Evolutionary conservation across 129 eudicot species (phyloP).

Genomic region (Mikania micrantha): DNA sequence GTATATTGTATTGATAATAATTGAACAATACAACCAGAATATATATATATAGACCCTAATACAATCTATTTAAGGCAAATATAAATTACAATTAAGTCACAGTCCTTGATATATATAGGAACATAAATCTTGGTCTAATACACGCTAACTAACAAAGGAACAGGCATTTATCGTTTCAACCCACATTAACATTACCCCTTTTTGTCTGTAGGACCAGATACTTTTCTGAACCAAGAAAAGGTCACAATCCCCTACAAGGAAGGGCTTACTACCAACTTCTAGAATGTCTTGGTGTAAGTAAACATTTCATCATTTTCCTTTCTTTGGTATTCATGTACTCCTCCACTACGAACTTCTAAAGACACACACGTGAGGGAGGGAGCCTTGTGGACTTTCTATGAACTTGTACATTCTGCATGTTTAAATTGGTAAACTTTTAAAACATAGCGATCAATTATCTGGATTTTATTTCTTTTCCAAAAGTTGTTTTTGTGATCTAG

Average conservation of each 20-base stretch:
- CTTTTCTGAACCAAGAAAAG: slow-evolving; percentile 86
- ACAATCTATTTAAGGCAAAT: no score
- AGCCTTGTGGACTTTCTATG: no score
- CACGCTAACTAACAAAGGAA: neutral
- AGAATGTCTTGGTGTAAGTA: slow-evolving; percentile 90
- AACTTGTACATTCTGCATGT: neutral
- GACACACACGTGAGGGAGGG: no score
- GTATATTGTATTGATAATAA: no score
- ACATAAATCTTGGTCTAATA: no score
- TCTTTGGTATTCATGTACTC: neutral
- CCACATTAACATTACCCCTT: neutral
- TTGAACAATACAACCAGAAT: no score
- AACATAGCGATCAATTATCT: neutral
- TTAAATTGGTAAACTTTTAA: neutral
- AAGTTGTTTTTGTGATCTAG: neutral
- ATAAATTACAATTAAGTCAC: no score
- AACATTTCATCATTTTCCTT: neutral
- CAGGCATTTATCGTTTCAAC: neutral
- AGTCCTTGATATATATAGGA: no score
- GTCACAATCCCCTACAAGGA: slow-evolving; percentile 99
- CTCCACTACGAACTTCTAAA: no score
- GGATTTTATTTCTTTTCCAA: neutral
- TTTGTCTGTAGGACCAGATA: slow-evolving; percentile 72
- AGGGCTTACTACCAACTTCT: slow-evolving; percentile 97
- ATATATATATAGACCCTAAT: no score